Evolutionary conservation across 495 filamentous ascomycete species (phyloP), one percentile per base, ranked within the genome.

Genomic region (Penicillium manginii): DNA sequence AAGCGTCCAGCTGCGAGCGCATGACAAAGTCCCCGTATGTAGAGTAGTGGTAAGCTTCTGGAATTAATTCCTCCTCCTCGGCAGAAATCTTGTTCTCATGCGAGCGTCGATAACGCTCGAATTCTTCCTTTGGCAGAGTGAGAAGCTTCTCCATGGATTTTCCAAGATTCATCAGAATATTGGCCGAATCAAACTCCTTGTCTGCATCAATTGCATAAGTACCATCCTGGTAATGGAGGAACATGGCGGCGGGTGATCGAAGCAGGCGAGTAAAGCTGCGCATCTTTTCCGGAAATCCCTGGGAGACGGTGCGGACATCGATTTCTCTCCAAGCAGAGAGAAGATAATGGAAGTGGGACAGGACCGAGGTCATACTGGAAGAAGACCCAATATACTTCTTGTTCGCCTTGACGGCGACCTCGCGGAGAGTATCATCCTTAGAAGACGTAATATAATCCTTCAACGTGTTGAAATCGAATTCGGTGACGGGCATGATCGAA

Each of bases 181-280:
- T 98, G 22, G 89, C 88, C 8, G 74, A 81, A 60, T 97, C 94
- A 65, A 84, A 96, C 70, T 97, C 85, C 75, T 98, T 99, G 73
- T 98, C 94, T 0, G 92, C 90, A 74, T 99, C 94, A 59, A 99
- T 96, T n/a, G 96, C 93, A 69, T 98, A 97, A 1, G 82, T 79
- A 3, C 91, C 92, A 70, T 93, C 82, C 64, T 89, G 92, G 73
- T 86, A 92, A 43, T 90, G 86, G 22, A 98, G 75, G 64, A 98
- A 96, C 63, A 93, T 86, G 15, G 92, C 91, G 14, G 85, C 80
- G 1, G 94, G 92, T 1, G 81, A 82, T 53, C 86, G 83, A 57
- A 84, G 78, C 39, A 96, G 77, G 15, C 77, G 75, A 6, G 92
- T 96, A 70, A 93, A 96, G 2, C 76, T 78, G n/a, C 70, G 61